These are phyloP conservation scores for Lolium multiflorum DNA, from an alignment of 176 grass and related monocot genomes.

Conservation along the genomic window DNA sequence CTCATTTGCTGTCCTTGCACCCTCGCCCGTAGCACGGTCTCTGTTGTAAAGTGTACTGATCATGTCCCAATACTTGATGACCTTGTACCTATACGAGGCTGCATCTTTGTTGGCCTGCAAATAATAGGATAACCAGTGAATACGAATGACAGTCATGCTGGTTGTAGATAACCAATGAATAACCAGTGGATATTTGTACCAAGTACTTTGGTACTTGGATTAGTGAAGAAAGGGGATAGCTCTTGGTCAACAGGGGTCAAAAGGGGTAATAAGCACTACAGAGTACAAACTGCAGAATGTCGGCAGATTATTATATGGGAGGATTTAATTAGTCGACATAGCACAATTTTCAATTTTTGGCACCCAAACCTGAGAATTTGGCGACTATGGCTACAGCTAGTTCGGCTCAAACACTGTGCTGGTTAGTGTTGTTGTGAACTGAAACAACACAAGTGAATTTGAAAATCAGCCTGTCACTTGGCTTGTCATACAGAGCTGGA, in stretches of 20 bases:
- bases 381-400: neutral
- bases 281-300: neutral
- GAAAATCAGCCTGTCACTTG: neutral
- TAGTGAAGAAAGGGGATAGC: neutral
- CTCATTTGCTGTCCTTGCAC: too few relatives aligned
- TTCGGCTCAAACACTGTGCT: neutral
- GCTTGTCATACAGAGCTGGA: neutral
- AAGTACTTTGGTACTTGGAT: neutral
- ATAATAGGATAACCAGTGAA: too few relatives aligned
- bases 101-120: too few relatives aligned
- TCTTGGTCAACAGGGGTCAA: conserved; percentile 7
- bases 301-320: neutral
- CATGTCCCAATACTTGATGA: too few relatives aligned
- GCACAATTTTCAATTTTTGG: neutral
- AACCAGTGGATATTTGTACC: too few relatives aligned
- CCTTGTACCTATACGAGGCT: too few relatives aligned
- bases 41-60: too few relatives aligned
- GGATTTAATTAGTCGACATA: neutral
- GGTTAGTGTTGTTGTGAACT: neutral
- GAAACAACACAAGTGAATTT: neutral
- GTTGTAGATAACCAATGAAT: too few relatives aligned
- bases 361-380: neutral
- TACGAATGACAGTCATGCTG: too few relatives aligned
- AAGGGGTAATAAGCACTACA: neutral
- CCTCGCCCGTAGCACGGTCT: too few relatives aligned